Conservation (phyloP, 1,284 basidiomycete species). For the Irpex sp. region DNA sequence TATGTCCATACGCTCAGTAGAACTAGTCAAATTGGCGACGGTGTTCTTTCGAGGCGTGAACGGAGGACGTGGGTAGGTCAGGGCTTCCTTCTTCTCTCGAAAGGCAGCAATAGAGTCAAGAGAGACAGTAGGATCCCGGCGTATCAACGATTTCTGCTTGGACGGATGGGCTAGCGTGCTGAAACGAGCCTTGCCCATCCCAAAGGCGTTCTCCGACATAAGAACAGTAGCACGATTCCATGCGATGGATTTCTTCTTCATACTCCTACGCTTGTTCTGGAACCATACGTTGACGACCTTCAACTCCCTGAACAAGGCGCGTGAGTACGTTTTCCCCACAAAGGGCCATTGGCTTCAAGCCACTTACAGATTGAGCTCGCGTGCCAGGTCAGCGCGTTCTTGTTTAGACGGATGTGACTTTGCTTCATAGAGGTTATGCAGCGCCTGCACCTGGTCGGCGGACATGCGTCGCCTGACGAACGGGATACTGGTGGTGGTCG, state of each 20-base stretch:
- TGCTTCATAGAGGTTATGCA: conserved; percentile 35
- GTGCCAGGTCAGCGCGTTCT: conserved; percentile 38
- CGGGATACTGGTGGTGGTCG: conserved; percentile 10
- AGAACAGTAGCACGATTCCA: conserved; percentile 24
- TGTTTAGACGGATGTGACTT: conserved; percentile 41
- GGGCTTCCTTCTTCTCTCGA: conserved; percentile 31
- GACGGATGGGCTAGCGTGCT: conserved; percentile 5
- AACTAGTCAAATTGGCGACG: conserved; percentile 3
- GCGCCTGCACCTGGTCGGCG: conserved; percentile 35
- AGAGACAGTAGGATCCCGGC: conserved; percentile 27
- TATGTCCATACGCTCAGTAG: conserved; percentile 1
- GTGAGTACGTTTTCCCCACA: not conserved
- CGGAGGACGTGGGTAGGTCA: conserved; percentile 21
- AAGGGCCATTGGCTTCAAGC: not conserved
- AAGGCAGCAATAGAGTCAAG: conserved; percentile 39
- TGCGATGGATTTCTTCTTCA: conserved; percentile 33
- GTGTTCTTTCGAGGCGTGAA: conserved; percentile 25
- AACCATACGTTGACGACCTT: conserved; percentile 51
- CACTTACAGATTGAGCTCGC: conserved; percentile 39
- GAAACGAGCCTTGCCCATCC: conserved; percentile 2
- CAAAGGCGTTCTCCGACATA: conserved; percentile 24
- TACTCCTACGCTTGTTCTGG: conserved; percentile 45
- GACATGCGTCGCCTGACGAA: conserved; percentile 20
- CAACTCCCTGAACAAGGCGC: conserved; percentile 31
- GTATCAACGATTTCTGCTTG: conserved; percentile 15